Evolutionary conservation across 2,329 filamentous ascomycete species (phyloP), one percentile per base, ranked within the genome.

Genomic region (Clathrospora elynae): DNA sequence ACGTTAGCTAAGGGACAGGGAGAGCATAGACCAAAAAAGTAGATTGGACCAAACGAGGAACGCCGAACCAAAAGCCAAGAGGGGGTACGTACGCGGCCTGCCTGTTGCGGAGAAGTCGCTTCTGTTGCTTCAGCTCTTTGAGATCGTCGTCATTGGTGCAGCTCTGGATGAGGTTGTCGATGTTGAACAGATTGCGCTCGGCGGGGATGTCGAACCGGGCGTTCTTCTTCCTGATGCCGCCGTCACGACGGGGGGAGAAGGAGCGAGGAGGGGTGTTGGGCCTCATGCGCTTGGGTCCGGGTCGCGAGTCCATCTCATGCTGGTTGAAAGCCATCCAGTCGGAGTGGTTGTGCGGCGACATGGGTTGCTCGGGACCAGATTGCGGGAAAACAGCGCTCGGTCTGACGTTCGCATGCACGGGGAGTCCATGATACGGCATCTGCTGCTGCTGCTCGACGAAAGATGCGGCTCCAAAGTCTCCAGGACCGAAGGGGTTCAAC

Each of bases 101-200:
- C 64, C 93, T 85, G 75, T 99, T 99, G 65, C 93, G 83, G 52
- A 99, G 78, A 50, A 99, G 78, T 49, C 93, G 86, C 79, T 97
- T 97, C 73, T 96, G 93, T 71, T 96, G 90, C 82, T 99, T 99
- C 64, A 99, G 80, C 75, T 97, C 91, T 79, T 96, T 97, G 76
- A 96, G 88, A 76, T 95, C 87, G 55, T 93, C 85, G 64, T 97
- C 92, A 70, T 95, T 87, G 42, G 83, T 90, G 23, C 90, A 92
- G 72, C 89, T 85, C 38, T 86, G 80, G 71, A 99, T 97, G 65
- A 97, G 80, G 49, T 89, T 81, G 71, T 99, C 93, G 73, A 99
- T 97, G 74, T 95, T 97, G 77, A 82, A 85, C 59, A 99, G 82
- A 64, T 91, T 97, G 51, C 91, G 84, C 74, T 96, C 93, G 30